Conservation (phyloP, 768 basidiomycete genomes). For the Podaxis sp. region DNA sequence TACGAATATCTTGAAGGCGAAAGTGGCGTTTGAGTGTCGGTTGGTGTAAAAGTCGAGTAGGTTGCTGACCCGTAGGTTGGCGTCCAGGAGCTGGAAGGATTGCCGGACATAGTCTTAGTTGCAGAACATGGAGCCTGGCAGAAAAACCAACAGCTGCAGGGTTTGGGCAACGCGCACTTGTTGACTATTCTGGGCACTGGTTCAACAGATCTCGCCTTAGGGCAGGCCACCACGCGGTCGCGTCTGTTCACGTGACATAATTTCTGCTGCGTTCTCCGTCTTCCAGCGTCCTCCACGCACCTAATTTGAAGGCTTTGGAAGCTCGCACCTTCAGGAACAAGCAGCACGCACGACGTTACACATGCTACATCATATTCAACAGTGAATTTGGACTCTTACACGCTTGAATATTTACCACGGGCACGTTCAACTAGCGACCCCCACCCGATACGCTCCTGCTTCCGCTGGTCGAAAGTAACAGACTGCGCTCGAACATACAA, state of each 20-base stretch:
- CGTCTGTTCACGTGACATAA: constrained; percentile 24
- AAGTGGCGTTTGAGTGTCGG: constrained; percentile 47
- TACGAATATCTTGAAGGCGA: constrained; percentile 64
- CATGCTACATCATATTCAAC: too few relatives aligned
- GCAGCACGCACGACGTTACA: too few relatives aligned
- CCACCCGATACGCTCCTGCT: too few relatives aligned
- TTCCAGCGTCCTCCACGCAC: too few relatives aligned
- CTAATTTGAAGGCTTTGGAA: too few relatives aligned
- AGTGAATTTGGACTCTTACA: too few relatives aligned
- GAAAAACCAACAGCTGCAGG: constrained; percentile 7
- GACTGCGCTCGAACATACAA: too few relatives aligned
- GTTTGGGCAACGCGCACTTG: constrained; percentile 4
- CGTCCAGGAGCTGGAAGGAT: constrained; percentile 54
- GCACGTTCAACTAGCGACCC: too few relatives aligned
- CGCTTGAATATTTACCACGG: too few relatives aligned
- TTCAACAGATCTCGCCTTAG: constrained; percentile 26
- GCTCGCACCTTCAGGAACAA: too few relatives aligned
- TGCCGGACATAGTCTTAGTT: constrained; percentile 33
- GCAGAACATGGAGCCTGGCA: constrained; percentile 13
- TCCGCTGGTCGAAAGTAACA: too few relatives aligned
- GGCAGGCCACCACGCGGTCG: constrained; percentile 27
- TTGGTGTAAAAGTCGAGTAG: constrained; percentile 47
- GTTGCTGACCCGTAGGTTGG: constrained; percentile 63
- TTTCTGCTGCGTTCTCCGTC: neutral
- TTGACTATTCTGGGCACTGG: constrained; percentile 15